phyloP scores from a whole-genome alignment of 306 rosid genomes.

The Castanea sativa region DNA sequence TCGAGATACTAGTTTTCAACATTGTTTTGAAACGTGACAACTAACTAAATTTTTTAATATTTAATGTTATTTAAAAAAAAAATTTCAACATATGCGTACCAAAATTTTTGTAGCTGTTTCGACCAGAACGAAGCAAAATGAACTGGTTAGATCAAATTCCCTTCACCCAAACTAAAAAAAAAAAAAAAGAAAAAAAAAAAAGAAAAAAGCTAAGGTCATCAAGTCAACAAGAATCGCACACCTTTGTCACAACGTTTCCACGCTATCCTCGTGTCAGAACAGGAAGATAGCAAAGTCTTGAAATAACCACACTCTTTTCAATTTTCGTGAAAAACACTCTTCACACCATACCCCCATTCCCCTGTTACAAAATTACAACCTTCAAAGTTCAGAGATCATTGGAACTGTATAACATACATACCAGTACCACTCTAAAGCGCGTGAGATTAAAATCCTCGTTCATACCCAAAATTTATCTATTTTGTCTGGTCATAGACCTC shows the following conservation, averaged over 20 bases:
- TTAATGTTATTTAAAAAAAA: too few relatives aligned
- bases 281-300: background rate
- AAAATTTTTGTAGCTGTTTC: too few relatives aligned
- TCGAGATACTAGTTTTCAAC: too few relatives aligned
- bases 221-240: constrained; percentile 7
- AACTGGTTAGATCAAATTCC: too few relatives aligned
- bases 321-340: background rate
- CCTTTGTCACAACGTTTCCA: constrained; percentile 6
- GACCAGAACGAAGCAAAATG: too few relatives aligned
- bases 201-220: background rate
- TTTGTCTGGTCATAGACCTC: too few relatives aligned
- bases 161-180: too few relatives aligned
- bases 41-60: too few relatives aligned
- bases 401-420: background rate
- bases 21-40: too few relatives aligned
- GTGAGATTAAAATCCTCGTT: background rate
- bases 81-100: too few relatives aligned
- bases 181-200: too few relatives aligned
- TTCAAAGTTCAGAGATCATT: background rate
- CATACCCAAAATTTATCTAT: background rate
- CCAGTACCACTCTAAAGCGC: background rate
- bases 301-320: background rate
- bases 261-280: constrained; percentile 10
- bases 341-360: background rate
- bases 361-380: background rate